Evolutionary conservation across 495 filamentous ascomycete species (phyloP), one percentile per base, ranked within the genome.

Genomic region (Aspergillus ostianus): DNA sequence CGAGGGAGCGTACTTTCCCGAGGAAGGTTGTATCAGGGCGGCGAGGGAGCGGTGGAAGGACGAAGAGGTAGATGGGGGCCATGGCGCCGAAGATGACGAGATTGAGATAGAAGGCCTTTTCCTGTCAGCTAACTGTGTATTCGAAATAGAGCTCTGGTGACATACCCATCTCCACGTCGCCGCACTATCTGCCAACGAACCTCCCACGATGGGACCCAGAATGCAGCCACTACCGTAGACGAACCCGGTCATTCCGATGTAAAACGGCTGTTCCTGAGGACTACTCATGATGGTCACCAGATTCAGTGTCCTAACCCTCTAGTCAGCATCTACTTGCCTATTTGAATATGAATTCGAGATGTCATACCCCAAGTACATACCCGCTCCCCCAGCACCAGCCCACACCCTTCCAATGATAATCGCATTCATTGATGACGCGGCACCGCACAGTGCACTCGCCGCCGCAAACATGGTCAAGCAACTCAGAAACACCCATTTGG

Each of bases 91-190:
- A 80, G 32, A 80, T 65, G 20, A 81, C 73, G 53, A 84, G 74
- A 6, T 87, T 90, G 64, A 89, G 79, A 68, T 86, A 90, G 66
- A 89, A 89, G 47, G 81, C 82, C 84, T 81, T 84, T 27, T 1
- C 30, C 8, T 12, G 30, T 32, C 8, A 32, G 30, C 30, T 8
- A 32, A 7, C 3, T 8, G 7, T 32, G 30, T 26, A 4, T 2
- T 26, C n/a, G 23, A 26, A 26, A 26, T n/a, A 26, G 23, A 4
- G 23, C 23, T 26, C 13, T 41, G 5, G 15, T 41, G 6, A 41
- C 36, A 41, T 41, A 41, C 36, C 36, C 36, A 41, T 41, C 36
- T 41, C 36, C 36, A 41, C 13, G 36, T 41, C 36, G 36, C 36
- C 8, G 36, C 15, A 41, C 36, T 41, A 5, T 41, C 36, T 10